A percentile compares a stretch with the other conserved stretches of the same genome.
Evolutionary conservation across 73 alveolate species (phyloP).

Genomic region (Stentor coeruleus): DNA sequence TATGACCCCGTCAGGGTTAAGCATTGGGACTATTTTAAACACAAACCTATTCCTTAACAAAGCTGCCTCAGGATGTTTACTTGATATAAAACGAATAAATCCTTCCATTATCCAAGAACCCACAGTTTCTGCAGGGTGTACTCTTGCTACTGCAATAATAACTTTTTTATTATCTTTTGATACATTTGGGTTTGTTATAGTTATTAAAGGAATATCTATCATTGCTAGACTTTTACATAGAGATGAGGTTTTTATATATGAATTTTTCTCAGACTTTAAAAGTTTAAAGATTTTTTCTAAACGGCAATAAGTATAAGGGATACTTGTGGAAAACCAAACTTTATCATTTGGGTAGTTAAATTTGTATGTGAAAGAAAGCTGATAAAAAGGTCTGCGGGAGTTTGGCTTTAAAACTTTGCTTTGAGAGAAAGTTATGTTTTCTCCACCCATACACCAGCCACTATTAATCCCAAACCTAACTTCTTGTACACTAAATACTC

Average conservation of each 20-base stretch:
- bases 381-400: constrained; percentile 22
- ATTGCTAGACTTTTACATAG: constrained; percentile 70
- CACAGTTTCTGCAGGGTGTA: constrained; percentile 75
- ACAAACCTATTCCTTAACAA: constrained; percentile 61
- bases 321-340: constrained; percentile 82
- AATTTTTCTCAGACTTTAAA: constrained; percentile 15
- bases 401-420: neutral
- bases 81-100: constrained; percentile 24
- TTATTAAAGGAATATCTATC: constrained; percentile 64
- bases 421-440: neutral
- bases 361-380: constrained; percentile 18
- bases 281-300: constrained; percentile 28
- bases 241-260: constrained; percentile 28
- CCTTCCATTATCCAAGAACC: constrained; percentile 55
- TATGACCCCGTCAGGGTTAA: constrained; percentile 85
- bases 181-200: constrained; percentile 51
- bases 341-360: constrained; percentile 25
- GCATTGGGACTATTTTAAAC: constrained; percentile 78
- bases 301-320: constrained; percentile 83
- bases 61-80: constrained; percentile 46
- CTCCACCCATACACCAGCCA: constrained; percentile 41
- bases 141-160: constrained; percentile 40
- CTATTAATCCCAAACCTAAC: neutral
- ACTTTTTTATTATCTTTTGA: constrained; percentile 34
- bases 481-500: constrained; percentile 26